Evolutionary conservation across 2,329 filamentous ascomycete species (phyloP), one percentile per base, ranked within the genome.

Genomic region (Aspergillus proliferans): DNA sequence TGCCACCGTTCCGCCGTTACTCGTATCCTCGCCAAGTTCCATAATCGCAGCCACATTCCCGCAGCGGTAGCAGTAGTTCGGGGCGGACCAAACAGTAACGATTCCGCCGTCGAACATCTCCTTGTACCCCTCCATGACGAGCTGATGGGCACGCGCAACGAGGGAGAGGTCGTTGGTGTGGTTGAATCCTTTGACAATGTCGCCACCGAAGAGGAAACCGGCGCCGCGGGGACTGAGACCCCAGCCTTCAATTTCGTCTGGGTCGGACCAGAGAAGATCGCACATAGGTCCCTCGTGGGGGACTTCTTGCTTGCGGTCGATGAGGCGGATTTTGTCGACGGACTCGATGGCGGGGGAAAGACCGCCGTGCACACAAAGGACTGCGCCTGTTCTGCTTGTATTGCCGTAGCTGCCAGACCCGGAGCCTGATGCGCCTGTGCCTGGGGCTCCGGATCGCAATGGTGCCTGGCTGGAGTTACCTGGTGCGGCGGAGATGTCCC

Each of bases 41-140:
- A 98, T 75, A 50, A 98, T 91, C 0, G 93, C 92, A 1, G 93
- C 93, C 10, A 98, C 91, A 62, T 97, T 97, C 47, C 91, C 91
- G 64, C 91, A 96, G 55, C 89, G 83, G 80, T 98, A 97, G 78
- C 92, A 98, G 79, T 98, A 98, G 72, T 92, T 92, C 55, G 87
- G 87, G 47, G 87, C 87, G 0, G 88, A 94, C 92, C 93, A 98
- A n/a, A 98, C 93, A 0, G 93, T 98, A 39, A 97, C 93, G 55
- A 98, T 96, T 43, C 85, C 88, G 12, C 84, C 86, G 65, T 95
- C 89, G 64, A 97, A 98, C 91, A 97, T 97, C 68, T 97, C 93
- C 73, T 97, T 98, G 74, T 97, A 98, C 44, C 93, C 93, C 72
- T 98, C 93, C 92, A 97, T 98, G 52, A 98, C 93, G 69, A 98